Base-by-base conservation (phyloP, 768 basidiomycete genomes). In the Russula earlei region DNA sequence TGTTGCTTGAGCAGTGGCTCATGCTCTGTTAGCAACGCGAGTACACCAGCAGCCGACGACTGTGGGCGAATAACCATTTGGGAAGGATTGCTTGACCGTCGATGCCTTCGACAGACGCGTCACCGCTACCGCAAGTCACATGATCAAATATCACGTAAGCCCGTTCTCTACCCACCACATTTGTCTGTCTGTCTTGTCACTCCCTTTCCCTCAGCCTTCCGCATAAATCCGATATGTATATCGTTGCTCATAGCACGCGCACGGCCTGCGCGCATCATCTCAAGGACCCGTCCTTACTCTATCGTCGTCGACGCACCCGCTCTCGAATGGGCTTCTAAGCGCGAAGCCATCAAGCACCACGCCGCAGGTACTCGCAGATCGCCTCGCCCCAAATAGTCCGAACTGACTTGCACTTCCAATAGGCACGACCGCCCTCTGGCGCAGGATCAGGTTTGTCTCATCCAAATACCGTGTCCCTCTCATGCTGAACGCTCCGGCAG, bases 11-110 rank as follows among this genome's bases (percentile, higher is more conserved):
- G 85, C 40, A 86, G 73, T 25, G 83, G 77, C 62, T 94, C 89
- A 52, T 87, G 87, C 70, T 99, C 96, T 38, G 84, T 81, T 15
- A 99, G 82, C 33, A 99, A 77, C 25, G 92, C 91, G 63, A 99
- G 84, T 27, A 92, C 87, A 62, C 94, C 94, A 56, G 86, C 91
- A 65, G 86, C 84, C 55, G 84, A 91, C 34, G 90, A 88, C 65
- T 88, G 85, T 47, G 80, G 74, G 64, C 80, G 84, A 67, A 74
- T 73, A 68, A 85, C 84, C 85, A 88, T 85, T 49, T 57, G 48
- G 61, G 64, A 62, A 60, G 64, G 59, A 64, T 62, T 25, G 50
- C 52, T 49, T 41, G 46, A 17, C 62, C 64, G 60, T 53, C 57
- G 43, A 44, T 41, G 55, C 62, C 36, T 31, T 60, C 45, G 37